Base-by-base conservation (phyloP, 768 basidiomycete genomes). In the Lactarius quietus region DNA sequence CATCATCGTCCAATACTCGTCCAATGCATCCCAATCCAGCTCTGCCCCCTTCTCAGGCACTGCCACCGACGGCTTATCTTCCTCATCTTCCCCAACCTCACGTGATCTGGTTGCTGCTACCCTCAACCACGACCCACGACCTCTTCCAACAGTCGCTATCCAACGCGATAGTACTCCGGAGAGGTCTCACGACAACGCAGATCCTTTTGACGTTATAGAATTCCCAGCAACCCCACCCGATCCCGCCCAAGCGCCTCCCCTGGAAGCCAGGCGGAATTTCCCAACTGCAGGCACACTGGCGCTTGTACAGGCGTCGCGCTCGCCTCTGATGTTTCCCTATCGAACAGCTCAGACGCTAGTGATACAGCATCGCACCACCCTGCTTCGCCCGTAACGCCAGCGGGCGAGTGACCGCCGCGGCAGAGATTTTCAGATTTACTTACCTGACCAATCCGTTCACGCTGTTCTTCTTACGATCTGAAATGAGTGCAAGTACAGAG, bases 301-400 rank as follows among this genome's bases (percentile, higher is more conserved):
- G n/a, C n/a, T 92, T 28, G 88, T 92, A 90, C 92, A 0, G 90
- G 90, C 57, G 89, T 91, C 43, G 89, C 90, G 1, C 89, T 90
- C 67, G 90, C 89, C 1, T 86, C 87, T 4, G 88, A 90, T 74
- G 81, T 83, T 31, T 80, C 85, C 1, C 43, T 73, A 56, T 52
- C 67, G 29, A 67, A 56, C 63, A 59, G 51, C 36, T 53, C 66
- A 29, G 69, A 55, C 26, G 57, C 72, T 9, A 61, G 58, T 33
- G 8, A 33, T 8, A 4, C 70, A 20, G 39, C 70, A 6, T 54
- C 63, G 0, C 64, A 59, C 33, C 33, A n/a, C n/a, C n/a, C n/a
- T n/a, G n/a, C n/a, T n/a, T n/a, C n/a, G n/a, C n/a, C n/a, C n/a
- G n/a, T n/a, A n/a, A n/a, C n/a, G n/a, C n/a, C n/a, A n/a, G n/a